Evolutionary conservation across 441 rosid genomes (phyloP), one percentile per base, ranked within the genome.

Genomic region (Sinapis alba): DNA sequence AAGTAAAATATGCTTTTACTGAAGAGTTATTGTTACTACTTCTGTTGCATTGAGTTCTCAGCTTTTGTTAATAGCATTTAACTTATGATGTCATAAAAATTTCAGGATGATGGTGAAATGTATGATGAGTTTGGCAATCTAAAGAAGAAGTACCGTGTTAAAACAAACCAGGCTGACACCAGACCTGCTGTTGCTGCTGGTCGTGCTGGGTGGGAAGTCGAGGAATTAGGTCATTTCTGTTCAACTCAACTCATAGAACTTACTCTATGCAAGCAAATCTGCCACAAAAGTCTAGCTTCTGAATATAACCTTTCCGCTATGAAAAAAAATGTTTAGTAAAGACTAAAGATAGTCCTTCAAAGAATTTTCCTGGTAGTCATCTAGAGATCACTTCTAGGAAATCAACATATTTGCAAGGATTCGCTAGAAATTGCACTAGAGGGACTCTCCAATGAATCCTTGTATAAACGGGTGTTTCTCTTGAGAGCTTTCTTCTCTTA

Each of bases 131-230:
- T 93, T 83, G 99, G 99, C 60, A 96, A 93, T 81, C 86, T 96
- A 50, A 96, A 93, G 91, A 96, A 96, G 82, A 96, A 93, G 79
- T 93, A 89, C 74, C 97, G 97, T 69, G 93, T 89, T 30, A 96
- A 93, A 87, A 81, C 88, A 68, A 91, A 88, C 65, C 89, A 82
- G 86, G 84, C 87, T 77, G 97, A 96, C 71, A 63, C 87, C 74
- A 88, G 86, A 62, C 84, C 82, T 67, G 85, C 57, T 32, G 86
- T 84, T 82, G 95, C 95, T 57, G 89, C 94, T 72, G 97, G 99
- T 28, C 99, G 99, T 83, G 97, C 99, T 10, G 99, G 99, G 28
- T 96, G 99, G 99, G 89, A 89, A 57, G 98, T 93, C 67, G 98
- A 93, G 77, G 97, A 91, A 63, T 79, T 93, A 80, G 99, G 99